These are phyloP conservation scores for Thelonectria blattea DNA, from an alignment of 2,329 filamentous ascomycete genomes.

Conservation along the genomic window DNA sequence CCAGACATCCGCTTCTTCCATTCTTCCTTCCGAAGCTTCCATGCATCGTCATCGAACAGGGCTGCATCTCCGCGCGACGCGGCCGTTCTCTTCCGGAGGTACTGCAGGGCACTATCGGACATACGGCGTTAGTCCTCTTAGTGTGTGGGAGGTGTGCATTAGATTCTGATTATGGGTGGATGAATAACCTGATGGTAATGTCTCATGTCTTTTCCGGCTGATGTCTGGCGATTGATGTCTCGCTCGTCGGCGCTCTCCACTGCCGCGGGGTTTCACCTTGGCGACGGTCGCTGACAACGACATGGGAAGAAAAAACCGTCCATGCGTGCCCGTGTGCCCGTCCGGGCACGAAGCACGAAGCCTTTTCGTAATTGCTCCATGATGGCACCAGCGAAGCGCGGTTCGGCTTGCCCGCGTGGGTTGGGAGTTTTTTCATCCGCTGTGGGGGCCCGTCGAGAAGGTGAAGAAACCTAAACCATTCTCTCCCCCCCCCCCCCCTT, in stretches of 20 bases:
- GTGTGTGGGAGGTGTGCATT: neutral
- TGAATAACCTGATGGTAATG: slow-evolving; percentile 14
- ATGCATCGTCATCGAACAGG: slow-evolving; percentile 14
- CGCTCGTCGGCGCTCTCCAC: slow-evolving; percentile 17
- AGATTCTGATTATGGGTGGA: neutral
- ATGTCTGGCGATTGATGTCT: slow-evolving; percentile 8
- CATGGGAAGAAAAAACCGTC: too few relatives aligned
- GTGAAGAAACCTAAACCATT: neutral
- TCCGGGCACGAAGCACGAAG: too few relatives aligned
- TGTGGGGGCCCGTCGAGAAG: neutral
- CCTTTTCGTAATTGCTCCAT: too few relatives aligned
- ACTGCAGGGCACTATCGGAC: neutral
- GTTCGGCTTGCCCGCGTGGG: slow-evolving; percentile 35
- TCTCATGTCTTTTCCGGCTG: slow-evolving; percentile 5
- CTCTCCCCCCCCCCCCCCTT: neutral
- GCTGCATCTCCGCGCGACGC: slow-evolving; percentile 12
- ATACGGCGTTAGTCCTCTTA: neutral
- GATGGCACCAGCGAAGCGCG: slow-evolving; percentile 17
- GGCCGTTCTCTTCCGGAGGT: neutral
- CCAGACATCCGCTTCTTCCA: slow-evolving; percentile 17
- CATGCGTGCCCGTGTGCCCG: too few relatives aligned
- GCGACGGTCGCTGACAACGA: too few relatives aligned
- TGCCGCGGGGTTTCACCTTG: neutral
- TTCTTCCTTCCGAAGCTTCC: slow-evolving; percentile 20
- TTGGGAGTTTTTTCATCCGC: slow-evolving; percentile 2